phyloP scores from a whole-genome alignment of 352 stramenopile genomes.

The Phytophthora agathidicida region DNA sequence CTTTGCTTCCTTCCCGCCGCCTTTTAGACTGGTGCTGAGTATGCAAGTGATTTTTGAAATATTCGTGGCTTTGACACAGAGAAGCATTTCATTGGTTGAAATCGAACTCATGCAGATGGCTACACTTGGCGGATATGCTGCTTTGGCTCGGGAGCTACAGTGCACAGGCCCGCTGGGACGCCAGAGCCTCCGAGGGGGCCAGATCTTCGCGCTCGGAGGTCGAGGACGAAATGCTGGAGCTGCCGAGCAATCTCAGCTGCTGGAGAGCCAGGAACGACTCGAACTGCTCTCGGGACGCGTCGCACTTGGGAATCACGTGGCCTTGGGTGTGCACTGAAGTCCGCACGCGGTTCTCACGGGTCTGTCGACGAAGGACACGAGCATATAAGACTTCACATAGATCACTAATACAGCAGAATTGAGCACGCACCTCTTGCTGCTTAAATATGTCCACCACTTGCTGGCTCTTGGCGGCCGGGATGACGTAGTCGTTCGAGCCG shows the following conservation, averaged over 20 bases:
- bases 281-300: constrained; percentile 54
- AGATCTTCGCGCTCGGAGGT: constrained; percentile 27
- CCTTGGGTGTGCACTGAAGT: constrained; percentile 75
- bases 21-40: constrained; percentile 30
- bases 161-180: constrained; percentile 27
- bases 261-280: constrained; percentile 52
- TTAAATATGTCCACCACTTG: constrained; percentile 73
- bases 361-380: constrained; percentile 24
- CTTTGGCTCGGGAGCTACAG: constrained; percentile 19
- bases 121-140: constrained; percentile 14
- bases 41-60: constrained; percentile 18
- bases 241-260: constrained; percentile 28
- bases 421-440: constrained; percentile 45
- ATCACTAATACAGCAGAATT: background rate
- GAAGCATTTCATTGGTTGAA: constrained; percentile 31
- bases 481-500: constrained; percentile 82
- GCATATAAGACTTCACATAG: background rate
- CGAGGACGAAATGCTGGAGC: constrained; percentile 28
- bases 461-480: constrained; percentile 72
- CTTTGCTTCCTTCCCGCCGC: constrained; percentile 15
- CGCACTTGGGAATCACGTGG: constrained; percentile 82
- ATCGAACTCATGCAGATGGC: constrained; percentile 19
- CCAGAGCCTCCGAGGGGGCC: constrained; percentile 15
- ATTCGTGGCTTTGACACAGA: constrained; percentile 22
- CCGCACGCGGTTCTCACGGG: constrained; percentile 47